A percentile compares a stretch with the other conserved stretches of the same genome.
Evolutionary conservation across 2,329 filamentous ascomycete genomes (phyloP).

Genomic region (Sordariomycetes sp.): DNA sequence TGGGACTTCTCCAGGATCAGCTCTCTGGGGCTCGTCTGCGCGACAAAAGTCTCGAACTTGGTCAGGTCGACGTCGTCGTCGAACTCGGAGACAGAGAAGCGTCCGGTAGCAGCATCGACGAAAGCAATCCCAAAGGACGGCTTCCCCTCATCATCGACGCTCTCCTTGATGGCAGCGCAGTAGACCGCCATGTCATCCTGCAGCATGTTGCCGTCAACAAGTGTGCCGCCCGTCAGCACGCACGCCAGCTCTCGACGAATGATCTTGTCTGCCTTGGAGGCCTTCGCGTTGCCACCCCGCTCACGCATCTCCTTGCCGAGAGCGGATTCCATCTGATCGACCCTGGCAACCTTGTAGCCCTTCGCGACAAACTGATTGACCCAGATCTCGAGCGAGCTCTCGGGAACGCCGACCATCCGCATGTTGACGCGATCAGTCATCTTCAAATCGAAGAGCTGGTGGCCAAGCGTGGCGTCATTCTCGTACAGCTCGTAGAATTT

Average conservation of each 20-base stretch:
- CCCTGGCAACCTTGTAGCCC: slow-evolving; percentile 91
- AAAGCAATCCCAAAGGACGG: slow-evolving; percentile 89
- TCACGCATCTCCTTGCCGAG: slow-evolving; percentile 98
- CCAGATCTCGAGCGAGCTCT: slow-evolving; percentile 93
- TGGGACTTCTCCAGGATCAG: slow-evolving; percentile 79
- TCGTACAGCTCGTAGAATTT: slow-evolving; percentile 99
- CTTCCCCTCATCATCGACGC: slow-evolving; percentile 51
- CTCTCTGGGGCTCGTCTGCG: slow-evolving; percentile 82
- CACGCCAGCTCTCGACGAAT: slow-evolving; percentile 85
- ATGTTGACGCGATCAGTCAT: slow-evolving; percentile 97
- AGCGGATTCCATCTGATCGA: slow-evolving; percentile 94
- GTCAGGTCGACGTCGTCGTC: slow-evolving; percentile 87
- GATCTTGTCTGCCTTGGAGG: slow-evolving; percentile 75
- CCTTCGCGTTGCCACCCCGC: slow-evolving; percentile 48
- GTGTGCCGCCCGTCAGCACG: slow-evolving; percentile 81
- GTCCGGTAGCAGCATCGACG: slow-evolving; percentile 89
- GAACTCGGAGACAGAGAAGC: slow-evolving; percentile 90
- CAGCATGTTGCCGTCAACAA: slow-evolving; percentile 93
- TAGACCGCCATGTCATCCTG: slow-evolving; percentile 97
- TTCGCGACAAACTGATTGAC: slow-evolving; percentile 98
- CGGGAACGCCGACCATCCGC: slow-evolving; percentile 98
- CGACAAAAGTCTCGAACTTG: slow-evolving; percentile 93
- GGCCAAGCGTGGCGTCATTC: slow-evolving; percentile 91
- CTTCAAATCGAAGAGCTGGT: slow-evolving; percentile 95
- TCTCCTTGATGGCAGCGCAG: slow-evolving; percentile 89